These are phyloP conservation scores for Magnaporthales sp. DNA, from an alignment of 2,329 filamentous ascomycete species.

Conservation along the genomic window DNA sequence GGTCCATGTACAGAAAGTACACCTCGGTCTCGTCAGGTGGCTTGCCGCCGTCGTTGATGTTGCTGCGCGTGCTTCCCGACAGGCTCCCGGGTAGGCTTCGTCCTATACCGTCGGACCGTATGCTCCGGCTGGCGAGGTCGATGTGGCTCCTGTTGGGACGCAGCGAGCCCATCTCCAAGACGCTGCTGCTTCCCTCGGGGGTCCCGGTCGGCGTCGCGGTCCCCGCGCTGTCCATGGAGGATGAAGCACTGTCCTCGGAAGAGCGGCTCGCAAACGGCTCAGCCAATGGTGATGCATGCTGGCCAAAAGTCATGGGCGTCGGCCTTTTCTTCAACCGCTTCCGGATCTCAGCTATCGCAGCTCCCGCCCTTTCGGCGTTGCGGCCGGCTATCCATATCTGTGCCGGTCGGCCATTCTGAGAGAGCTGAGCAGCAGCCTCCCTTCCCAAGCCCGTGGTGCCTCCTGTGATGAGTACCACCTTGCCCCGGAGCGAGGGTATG, in stretches of 20 bases:
- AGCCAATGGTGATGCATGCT: not conserved
- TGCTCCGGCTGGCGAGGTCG: not conserved
- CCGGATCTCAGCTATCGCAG: conserved; percentile 26
- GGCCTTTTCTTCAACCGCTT: not conserved
- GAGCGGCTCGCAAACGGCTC: not conserved
- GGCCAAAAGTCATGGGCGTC: too few relatives aligned
- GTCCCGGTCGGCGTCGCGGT: not conserved
- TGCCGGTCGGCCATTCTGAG: conserved; percentile 23
- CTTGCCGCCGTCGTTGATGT: not conserved
- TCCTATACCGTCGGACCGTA: not conserved
- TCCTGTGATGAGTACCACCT: conserved; percentile 38
- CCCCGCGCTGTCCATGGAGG: not conserved
- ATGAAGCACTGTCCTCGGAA: too few relatives aligned
- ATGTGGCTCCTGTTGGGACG: not conserved
- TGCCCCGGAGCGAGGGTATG: conserved; percentile 28
- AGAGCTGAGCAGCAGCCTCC: conserved; percentile 31
- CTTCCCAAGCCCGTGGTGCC: conserved; percentile 41
- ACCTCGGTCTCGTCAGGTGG: conserved; percentile 12
- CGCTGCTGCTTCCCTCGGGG: not conserved
- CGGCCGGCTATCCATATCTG: conserved; percentile 24
- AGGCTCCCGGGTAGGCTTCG: not conserved
- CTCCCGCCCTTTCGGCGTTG: conserved; percentile 25
- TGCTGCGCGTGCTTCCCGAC: not conserved
- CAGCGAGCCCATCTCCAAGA: not conserved
- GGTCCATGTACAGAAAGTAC: conserved; percentile 31